These are phyloP conservation scores for Solanum raphanifolium DNA, from an alignment of 257 asterid species.

Conservation along the genomic window DNA sequence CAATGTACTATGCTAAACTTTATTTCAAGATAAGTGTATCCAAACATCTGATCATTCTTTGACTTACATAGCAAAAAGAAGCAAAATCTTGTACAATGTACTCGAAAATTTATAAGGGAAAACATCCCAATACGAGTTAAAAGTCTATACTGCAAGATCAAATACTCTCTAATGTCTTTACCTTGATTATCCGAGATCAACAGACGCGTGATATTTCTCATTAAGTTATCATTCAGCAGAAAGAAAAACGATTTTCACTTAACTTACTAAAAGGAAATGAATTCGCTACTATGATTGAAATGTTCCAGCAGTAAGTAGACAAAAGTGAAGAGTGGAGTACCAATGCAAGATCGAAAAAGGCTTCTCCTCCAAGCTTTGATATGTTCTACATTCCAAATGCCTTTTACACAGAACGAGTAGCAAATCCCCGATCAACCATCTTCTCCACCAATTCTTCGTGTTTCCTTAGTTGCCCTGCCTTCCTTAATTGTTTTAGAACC, in stretches of 20 bases:
- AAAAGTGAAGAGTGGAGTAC: background rate
- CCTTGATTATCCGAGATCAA: background rate
- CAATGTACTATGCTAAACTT: background rate
- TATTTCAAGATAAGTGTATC: background rate
- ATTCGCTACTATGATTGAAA: background rate
- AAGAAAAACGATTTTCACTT: background rate
- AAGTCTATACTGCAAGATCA: background rate
- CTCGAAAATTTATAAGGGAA: background rate
- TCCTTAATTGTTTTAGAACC: constrained; percentile 68
- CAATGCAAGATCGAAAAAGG: background rate
- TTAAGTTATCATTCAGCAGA: background rate
- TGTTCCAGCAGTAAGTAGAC: background rate
- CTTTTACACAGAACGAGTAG: background rate
- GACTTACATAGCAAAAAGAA: background rate
- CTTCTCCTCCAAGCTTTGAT: background rate
- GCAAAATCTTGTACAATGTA: background rate
- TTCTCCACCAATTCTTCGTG: constrained; percentile 79
- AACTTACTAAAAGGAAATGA: background rate
- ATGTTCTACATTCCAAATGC: background rate
- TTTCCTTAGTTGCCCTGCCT: constrained; percentile 82
- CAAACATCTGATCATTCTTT: background rate
- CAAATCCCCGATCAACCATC: constrained; percentile 60
- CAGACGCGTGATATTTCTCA: background rate
- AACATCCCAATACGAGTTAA: background rate
- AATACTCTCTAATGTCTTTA: background rate